Evolutionary conservation across 2,329 filamentous ascomycete species (phyloP).

Genomic region (Fusarium denticulatum): DNA sequence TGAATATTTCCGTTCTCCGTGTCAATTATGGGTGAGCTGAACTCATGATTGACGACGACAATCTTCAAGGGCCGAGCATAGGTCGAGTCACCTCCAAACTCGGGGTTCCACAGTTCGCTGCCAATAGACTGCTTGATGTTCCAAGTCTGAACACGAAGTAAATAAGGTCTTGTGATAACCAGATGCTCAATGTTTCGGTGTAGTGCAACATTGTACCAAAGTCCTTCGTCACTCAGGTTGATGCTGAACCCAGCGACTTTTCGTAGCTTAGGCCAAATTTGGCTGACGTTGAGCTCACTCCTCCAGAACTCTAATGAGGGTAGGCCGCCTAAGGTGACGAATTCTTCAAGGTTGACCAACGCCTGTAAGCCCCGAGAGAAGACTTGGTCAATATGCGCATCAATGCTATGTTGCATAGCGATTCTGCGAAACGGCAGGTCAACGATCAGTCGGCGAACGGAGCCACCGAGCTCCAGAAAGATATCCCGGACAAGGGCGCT

Average conservation of each 20-base stretch:
- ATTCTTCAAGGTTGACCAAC: slow-evolving; percentile 22
- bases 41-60: slow-evolving; percentile 27
- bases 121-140: slow-evolving; percentile 23
- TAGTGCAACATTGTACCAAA: slow-evolving; percentile 24
- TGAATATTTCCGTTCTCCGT: background rate
- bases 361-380: background rate
- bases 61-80: slow-evolving; percentile 25
- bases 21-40: slow-evolving; percentile 10
- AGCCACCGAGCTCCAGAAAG: slow-evolving; percentile 1
- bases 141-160: slow-evolving; percentile 15
- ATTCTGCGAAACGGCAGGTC: slow-evolving; percentile 23
- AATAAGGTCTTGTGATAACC: slow-evolving; percentile 11
- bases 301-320: slow-evolving; percentile 26
- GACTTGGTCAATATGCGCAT: background rate
- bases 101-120: slow-evolving; percentile 8
- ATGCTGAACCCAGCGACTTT: slow-evolving; percentile 27
- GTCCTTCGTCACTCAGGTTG: slow-evolving; percentile 17
- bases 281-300: background rate
- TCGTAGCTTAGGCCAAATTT: slow-evolving; percentile 19
- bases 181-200: slow-evolving; percentile 9
- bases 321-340: slow-evolving; percentile 23
- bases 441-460: slow-evolving; percentile 20
- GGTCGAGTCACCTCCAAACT: slow-evolving; percentile 23
- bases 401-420: background rate
- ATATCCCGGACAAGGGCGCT: slow-evolving; percentile 1